Evolutionary conservation across 257 asterid species (phyloP), one percentile per base, ranked within the genome.

Genomic region (Parsonsia alboflavescens): DNA sequence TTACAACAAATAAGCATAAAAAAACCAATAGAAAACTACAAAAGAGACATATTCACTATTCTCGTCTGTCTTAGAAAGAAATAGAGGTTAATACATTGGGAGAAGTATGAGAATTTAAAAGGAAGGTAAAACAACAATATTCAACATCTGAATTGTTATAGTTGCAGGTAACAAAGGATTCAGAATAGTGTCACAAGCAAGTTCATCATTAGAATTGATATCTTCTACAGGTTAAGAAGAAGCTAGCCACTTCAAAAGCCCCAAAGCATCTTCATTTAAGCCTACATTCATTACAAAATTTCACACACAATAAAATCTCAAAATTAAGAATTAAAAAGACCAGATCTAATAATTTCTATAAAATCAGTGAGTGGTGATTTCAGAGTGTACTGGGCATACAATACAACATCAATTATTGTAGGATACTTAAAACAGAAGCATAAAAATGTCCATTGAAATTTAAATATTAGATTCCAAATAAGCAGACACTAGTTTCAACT

Each of bases 221-320:
- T 94, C 98, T 82, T 88, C 98, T 62, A 86, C 89, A 72, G 99
- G 96, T 89, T 94, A 97, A 79, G 98, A 92, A 76, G 99, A 94
- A 73, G 98, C 98, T 79, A 94, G 88, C 99, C 99, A 94, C 79
- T 90, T 94, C 79, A 94, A 85, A 74, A 94, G 96, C 82, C 92
- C 82, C 73, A 92, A 82, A 61, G 92, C 91, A 78, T 94, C 98
- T 68, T 82, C 87, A 82, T 92, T 96, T 54, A 70, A 50, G 79
- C 88, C 99, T 94, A 78, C 75, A 30, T 77, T 63, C 45, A 71
- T 66, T 53, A 59, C 15, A 49, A 71, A 4, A 59, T 50, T 56
- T 57, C 28, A 56, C 24, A 58, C 33, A 59, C 26, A 44, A 36
- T 17, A 48, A 53, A 80, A 71, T 63, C 59, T n/a, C 33, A 70